A percentile compares a stretch with the other conserved stretches of the same genome.
These are phyloP conservation scores for Botrytis paeoniae DNA, from an alignment of 2,329 filamentous ascomycete species.

Conservation along the genomic window DNA sequence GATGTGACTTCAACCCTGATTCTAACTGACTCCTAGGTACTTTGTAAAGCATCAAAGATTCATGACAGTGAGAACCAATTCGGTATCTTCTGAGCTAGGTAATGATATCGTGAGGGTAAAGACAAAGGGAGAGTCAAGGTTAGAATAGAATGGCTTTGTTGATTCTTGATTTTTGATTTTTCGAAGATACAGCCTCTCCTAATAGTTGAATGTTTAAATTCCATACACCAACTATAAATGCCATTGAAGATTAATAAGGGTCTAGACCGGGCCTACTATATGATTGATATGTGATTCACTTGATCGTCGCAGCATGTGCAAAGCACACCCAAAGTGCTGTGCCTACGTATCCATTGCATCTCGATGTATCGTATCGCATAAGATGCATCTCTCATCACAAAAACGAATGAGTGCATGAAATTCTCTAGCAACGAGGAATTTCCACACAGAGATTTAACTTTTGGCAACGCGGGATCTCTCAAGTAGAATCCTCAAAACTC, in stretches of 20 bases:
- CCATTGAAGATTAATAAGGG: background rate
- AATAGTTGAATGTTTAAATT: background rate
- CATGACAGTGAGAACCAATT: too few species aligned
- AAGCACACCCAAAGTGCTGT: background rate
- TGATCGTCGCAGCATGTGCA: background rate
- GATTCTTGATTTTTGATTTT: too few species aligned
- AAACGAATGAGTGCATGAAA: background rate
- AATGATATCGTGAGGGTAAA: too few species aligned
- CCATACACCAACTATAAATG: background rate
- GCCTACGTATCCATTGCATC: background rate
- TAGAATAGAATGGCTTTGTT: too few species aligned
- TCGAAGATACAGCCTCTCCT: too few species aligned
- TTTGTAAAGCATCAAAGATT: too few species aligned
- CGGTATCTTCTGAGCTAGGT: too few species aligned
- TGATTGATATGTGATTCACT: background rate
- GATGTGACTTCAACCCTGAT: too few species aligned
- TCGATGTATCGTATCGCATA: too few species aligned
- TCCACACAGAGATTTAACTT: background rate
- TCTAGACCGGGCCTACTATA: background rate
- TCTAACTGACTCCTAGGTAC: too few species aligned
- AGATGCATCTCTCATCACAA: background rate
- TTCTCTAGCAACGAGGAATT: background rate
- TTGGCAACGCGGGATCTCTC: background rate
- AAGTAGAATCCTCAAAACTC: background rate
- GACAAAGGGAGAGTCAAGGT: too few species aligned